phyloP scores from a whole-genome alignment of 2,329 filamentous ascomycete genomes.

The Chrysosporium keratinophilum region DNA sequence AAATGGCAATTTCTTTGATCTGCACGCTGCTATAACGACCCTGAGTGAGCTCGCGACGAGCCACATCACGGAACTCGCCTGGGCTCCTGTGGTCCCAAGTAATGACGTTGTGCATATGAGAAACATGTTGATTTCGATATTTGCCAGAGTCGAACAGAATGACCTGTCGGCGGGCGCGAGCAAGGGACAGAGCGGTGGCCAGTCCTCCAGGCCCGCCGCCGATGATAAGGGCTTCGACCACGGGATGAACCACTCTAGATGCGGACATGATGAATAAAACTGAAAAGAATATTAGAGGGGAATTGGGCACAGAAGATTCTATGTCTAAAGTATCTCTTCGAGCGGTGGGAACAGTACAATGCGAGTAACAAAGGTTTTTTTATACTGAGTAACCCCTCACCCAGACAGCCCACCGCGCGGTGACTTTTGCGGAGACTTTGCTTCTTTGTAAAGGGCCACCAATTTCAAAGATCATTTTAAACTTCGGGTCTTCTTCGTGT shows the following conservation, averaged over 20 bases:
- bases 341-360: too few relatives aligned
- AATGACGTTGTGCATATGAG: slow-evolving; percentile 40
- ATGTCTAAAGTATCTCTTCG: background rate
- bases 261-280: background rate
- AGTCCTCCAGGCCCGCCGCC: slow-evolving; percentile 28
- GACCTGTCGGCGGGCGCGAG: slow-evolving; percentile 32
- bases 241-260: background rate
- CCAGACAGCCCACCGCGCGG: too few relatives aligned
- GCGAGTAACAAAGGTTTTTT: too few relatives aligned
- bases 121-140: slow-evolving; percentile 37
- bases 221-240: slow-evolving; percentile 20
- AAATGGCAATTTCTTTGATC: slow-evolving; percentile 17
- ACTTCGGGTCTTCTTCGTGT: too few relatives aligned
- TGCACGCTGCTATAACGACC: slow-evolving; percentile 29
- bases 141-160: slow-evolving; percentile 37
- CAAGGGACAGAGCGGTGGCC: slow-evolving; percentile 26
- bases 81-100: slow-evolving; percentile 32
- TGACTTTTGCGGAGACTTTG: too few relatives aligned
- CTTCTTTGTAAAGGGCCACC: too few relatives aligned
- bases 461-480: too few relatives aligned
- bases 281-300: background rate
- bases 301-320: background rate
- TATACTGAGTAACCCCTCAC: too few relatives aligned
- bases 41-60: slow-evolving; percentile 26
- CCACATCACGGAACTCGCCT: slow-evolving; percentile 24